Percentiles rank a stretch among this genome's conserved stretches.
Evolutionary conservation across 2,329 filamentous ascomycete species (phyloP).

Genomic region (Penicillium nordicum): DNA sequence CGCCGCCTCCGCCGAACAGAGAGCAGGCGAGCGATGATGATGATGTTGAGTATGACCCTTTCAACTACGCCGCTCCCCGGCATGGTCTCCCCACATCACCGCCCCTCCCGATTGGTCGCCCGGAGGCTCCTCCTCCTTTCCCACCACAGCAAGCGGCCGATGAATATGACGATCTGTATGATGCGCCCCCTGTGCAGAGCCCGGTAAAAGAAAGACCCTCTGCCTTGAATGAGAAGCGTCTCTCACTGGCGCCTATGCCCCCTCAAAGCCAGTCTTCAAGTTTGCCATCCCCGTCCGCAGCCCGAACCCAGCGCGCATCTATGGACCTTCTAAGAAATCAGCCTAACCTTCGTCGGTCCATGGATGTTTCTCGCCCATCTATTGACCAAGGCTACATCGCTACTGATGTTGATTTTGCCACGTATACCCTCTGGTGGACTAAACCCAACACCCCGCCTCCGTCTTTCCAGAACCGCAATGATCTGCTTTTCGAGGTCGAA

Average conservation of each 20-base stretch:
- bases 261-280: slow-evolving; percentile 33
- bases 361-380: slow-evolving; percentile 71
- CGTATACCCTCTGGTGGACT: slow-evolving; percentile 80
- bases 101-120: slow-evolving; percentile 15
- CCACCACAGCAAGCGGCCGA: slow-evolving; percentile 31
- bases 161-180: slow-evolving; percentile 48
- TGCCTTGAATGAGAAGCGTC: slow-evolving; percentile 39
- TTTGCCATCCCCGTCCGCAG: slow-evolving; percentile 45
- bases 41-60: slow-evolving; percentile 54
- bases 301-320: slow-evolving; percentile 55
- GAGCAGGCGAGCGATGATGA: slow-evolving; percentile 43
- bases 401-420: slow-evolving; percentile 75
- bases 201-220: slow-evolving; percentile 32
- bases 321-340: slow-evolving; percentile 59
- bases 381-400: slow-evolving; percentile 82
- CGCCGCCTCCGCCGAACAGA: slow-evolving; percentile 46
- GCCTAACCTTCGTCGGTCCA: slow-evolving; percentile 57
- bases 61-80: slow-evolving; percentile 48
- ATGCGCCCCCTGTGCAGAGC: slow-evolving; percentile 40
- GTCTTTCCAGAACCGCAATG: slow-evolving; percentile 73
- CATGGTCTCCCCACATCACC: slow-evolving; percentile 28
- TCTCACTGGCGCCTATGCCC: slow-evolving; percentile 48
- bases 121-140: slow-evolving; percentile 27
- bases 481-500: slow-evolving; percentile 78
- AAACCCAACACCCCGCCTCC: slow-evolving; percentile 76